phyloP scores from a whole-genome alignment of 169 alveolate genomes.

The Cryptosporidium sp. region DNA sequence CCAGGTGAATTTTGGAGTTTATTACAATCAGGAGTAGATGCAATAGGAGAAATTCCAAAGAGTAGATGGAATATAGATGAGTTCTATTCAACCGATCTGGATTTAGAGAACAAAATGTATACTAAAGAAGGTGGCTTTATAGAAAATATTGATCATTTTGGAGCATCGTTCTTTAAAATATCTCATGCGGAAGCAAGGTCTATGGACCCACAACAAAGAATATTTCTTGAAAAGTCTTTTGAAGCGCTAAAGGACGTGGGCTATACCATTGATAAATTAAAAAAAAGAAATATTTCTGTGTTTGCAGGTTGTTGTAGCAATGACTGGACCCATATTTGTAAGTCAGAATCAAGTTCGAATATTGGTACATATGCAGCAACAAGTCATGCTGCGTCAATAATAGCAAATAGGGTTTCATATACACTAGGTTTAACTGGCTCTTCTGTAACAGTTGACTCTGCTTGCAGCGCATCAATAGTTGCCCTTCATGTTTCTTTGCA shows the following conservation, averaged over 20 bases:
- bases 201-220: conserved; percentile 88
- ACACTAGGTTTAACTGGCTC: conserved; percentile 84
- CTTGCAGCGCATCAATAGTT: conserved; percentile 86
- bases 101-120: conserved; percentile 83
- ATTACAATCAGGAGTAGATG: conserved; percentile 78
- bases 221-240: conserved; percentile 81
- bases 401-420: conserved; percentile 85
- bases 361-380: conserved; percentile 82
- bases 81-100: conserved; percentile 81
- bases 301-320: conserved; percentile 84
- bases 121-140: conserved; percentile 85
- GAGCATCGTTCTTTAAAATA: conserved; percentile 80
- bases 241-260: conserved; percentile 82
- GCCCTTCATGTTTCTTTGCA: conserved; percentile 84
- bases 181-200: conserved; percentile 82
- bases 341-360: conserved; percentile 11
- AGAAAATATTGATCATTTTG: conserved; percentile 82
- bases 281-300: conserved; percentile 78
- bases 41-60: conserved; percentile 80
- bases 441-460: conserved; percentile 85
- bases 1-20: conserved; percentile 79
- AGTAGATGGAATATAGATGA: conserved; percentile 85
- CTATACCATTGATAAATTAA: conserved; percentile 68
- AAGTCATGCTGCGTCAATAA: conserved; percentile 83
- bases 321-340: conserved; percentile 81